A percentile compares a stretch with the other conserved stretches of the same genome.
Conservation (phyloP, 768 basidiomycete genomes). For the Mycena belliarum region DNA sequence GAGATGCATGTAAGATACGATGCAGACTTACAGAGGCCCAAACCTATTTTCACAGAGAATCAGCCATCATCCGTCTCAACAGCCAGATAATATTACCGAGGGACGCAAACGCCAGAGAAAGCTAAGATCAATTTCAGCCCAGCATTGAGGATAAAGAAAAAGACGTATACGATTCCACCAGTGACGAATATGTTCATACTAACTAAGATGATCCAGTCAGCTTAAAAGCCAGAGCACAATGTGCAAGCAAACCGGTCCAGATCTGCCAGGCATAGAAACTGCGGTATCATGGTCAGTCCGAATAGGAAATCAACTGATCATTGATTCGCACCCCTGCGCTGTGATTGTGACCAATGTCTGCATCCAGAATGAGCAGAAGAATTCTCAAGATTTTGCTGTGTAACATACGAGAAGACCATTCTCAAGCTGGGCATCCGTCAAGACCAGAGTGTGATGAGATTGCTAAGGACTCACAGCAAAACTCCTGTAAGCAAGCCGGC, state of each 20-base stretch:
- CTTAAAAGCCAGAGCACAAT: neutral
- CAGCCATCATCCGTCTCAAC: neutral
- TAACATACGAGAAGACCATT: too few relatives aligned
- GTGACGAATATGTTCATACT: neutral
- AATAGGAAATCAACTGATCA: too few relatives aligned
- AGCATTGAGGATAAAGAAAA: neutral
- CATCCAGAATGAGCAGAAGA: too few relatives aligned
- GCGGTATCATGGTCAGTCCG: too few relatives aligned
- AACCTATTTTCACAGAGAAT: neutral
- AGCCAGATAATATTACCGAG: neutral
- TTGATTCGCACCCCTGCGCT: too few relatives aligned
- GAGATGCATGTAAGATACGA: neutral
- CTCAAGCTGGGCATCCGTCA: too few relatives aligned
- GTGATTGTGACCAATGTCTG: too few relatives aligned
- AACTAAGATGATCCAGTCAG: neutral
- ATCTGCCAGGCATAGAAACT: slow-evolving; percentile 19
- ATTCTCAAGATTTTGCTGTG: too few relatives aligned
- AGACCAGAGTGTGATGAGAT: too few relatives aligned
- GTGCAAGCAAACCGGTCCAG: slow-evolving; percentile 1
- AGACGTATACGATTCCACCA: neutral
- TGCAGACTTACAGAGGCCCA: neutral
- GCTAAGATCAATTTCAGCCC: neutral
- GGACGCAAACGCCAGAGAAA: neutral
- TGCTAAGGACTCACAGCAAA: too few relatives aligned
- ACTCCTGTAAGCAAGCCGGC: too few relatives aligned